Base-by-base conservation (phyloP, 257 asterid genomes). In the Vinca minor region DNA sequence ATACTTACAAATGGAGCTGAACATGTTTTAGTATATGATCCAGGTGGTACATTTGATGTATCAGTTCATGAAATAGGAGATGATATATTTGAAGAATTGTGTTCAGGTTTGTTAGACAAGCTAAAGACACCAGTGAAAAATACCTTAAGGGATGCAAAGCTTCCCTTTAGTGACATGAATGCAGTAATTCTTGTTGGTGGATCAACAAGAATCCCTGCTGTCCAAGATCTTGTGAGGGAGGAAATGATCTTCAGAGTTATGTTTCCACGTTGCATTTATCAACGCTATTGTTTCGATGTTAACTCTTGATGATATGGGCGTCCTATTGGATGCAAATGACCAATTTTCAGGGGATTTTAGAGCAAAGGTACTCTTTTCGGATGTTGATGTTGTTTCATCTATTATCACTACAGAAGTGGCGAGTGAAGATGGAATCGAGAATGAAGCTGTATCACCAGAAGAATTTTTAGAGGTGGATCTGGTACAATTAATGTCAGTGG, bases 381-480 rank as follows among this genome's bases (percentile, higher is more conserved):
- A 90, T 79, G 83, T 87, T 75, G 86, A 85, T 81, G 86, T 93
- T 73, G 68, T 79, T 75, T 81, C 81, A 48, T 82, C 87, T 72
- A 71, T 76, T 56, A 62, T 65, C 72, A 57, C 84, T 68, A 28
- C 80, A 52, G 94, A 83, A 63, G 78, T 65, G 70, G 84, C 2
- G 25, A 83, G 84, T 75, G 94, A 85, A 65, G 86, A 84, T 74
- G 94, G 77, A 60, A 85, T 58, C 67, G 97, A 86, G 78, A 62
- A 78, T 65, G 97, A 83, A 67, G 73, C 71, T 66, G 89, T 88
- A 62, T 74, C 89, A 54, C 86, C 88, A 1, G 99, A 93, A 64
- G 97, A 93, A 76, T 93, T 85, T 72, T 93, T 79, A 53, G 97
- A 93, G 87, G 99, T 89, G 52, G 99, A 87, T n/a, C n/a, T n/a